Conservation (phyloP, 2,329 filamentous ascomycete species). For the Colletotrichum tabaci region DNA sequence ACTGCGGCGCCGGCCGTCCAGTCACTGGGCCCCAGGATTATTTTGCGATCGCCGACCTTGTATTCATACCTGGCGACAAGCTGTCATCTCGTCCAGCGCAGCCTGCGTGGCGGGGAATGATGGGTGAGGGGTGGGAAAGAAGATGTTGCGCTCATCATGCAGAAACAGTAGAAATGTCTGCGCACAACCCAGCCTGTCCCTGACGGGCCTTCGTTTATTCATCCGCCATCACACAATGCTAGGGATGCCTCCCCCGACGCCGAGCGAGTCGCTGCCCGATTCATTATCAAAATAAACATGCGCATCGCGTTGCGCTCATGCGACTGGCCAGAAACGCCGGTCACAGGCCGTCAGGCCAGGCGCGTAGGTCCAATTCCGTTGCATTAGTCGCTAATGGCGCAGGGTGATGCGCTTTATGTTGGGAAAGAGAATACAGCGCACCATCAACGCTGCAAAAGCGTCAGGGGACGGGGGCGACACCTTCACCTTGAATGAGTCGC, state of each 20-base stretch:
- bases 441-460: conserved; percentile 4
- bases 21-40: background rate
- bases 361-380: conserved; percentile 35
- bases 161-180: conserved; percentile 33
- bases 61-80: conserved; percentile 16
- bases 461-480: background rate
- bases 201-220: conserved; percentile 19
- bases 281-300: conserved; percentile 37
- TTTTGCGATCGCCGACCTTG: background rate
- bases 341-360: conserved; percentile 31
- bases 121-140: conserved; percentile 48
- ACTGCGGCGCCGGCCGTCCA: conserved; percentile 21
- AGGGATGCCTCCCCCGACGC: conserved; percentile 11
- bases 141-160: conserved; percentile 45
- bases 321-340: conserved; percentile 39
- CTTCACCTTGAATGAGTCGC: conserved; percentile 24
- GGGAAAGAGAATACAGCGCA: conserved; percentile 10
- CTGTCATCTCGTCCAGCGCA: conserved; percentile 32
- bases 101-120: conserved; percentile 49
- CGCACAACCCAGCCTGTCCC: conserved; percentile 34
- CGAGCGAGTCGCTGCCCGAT: conserved; percentile 26
- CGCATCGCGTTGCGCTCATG: conserved; percentile 39
- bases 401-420: background rate
- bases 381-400: conserved; percentile 29
- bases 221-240: conserved; percentile 20